Percentiles rank a stretch among this genome's conserved stretches.
Evolutionary conservation across 2,329 filamentous ascomycete genomes (phyloP).

Genomic region (Amylocarpus encephaloides): DNA sequence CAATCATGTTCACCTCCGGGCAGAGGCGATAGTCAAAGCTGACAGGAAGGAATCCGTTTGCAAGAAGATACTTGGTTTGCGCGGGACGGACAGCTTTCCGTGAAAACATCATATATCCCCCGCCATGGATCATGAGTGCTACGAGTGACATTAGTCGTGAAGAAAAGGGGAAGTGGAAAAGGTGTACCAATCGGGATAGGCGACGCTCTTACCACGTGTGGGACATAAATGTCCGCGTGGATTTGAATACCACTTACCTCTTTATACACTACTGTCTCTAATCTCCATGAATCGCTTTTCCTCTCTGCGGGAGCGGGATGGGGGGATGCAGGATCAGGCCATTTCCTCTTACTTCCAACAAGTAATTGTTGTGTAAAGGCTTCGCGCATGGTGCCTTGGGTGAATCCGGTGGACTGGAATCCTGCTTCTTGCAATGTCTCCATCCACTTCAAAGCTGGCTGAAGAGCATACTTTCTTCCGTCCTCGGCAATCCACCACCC

Average conservation of each 20-base stretch:
- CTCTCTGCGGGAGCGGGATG: background rate
- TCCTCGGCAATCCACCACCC: constrained; percentile 24
- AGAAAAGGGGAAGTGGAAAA: constrained; percentile 31
- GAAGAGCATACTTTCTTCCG: constrained; percentile 13
- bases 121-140: constrained; percentile 37
- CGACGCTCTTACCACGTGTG: background rate
- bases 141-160: constrained; percentile 30
- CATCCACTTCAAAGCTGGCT: constrained; percentile 6
- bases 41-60: constrained; percentile 38
- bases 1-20: constrained; percentile 39
- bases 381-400: background rate
- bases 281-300: background rate
- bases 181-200: constrained; percentile 31
- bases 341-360: background rate
- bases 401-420: background rate
- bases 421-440: background rate
- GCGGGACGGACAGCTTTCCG: constrained; percentile 33
- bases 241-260: background rate
- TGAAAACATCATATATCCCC: constrained; percentile 36
- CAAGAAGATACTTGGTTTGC: constrained; percentile 36
- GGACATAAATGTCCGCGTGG: background rate
- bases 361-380: background rate
- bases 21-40: constrained; percentile 46
- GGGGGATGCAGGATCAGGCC: background rate
- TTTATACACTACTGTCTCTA: background rate